Percentiles rank a stretch among this genome's conserved stretches.
phyloP scores from a whole-genome alignment of 495 filamentous ascomycete genomes.

The Xylaria castorea region DNA sequence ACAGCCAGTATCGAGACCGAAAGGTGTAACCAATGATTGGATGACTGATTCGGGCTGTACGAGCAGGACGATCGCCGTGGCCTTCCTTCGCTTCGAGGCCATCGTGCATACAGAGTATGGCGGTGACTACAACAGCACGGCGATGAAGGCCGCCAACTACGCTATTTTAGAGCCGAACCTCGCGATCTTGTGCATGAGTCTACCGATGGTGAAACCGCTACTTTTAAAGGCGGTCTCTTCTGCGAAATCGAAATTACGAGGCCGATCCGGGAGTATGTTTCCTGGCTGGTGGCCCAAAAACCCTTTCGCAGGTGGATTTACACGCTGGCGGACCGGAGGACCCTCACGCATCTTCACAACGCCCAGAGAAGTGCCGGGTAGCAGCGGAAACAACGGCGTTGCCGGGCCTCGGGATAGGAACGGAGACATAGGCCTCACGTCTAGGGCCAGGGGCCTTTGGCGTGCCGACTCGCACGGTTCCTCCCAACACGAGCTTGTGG shows the following conservation, averaged over 20 bases:
- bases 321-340: background rate
- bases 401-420: background rate
- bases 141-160: background rate
- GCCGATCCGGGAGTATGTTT: background rate
- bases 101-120: background rate
- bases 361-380: background rate
- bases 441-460: background rate
- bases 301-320: background rate
- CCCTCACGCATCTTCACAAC: background rate
- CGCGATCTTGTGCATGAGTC: background rate
- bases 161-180: background rate
- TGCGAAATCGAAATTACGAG: background rate
- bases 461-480: background rate
- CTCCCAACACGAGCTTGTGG: background rate
- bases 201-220: background rate
- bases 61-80: background rate
- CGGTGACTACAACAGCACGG: background rate
- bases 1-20: background rate
- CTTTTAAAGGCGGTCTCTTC: background rate
- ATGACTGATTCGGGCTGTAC: background rate
- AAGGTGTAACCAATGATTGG: background rate
- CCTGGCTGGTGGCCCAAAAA: background rate
- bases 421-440: background rate
- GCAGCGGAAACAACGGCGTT: background rate
- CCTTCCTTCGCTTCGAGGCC: conserved; percentile 4